Percentiles rank a stretch among this genome's conserved stretches.
These are phyloP conservation scores for Paracoccidioides brasiliensis DNA, from an alignment of 2,329 filamentous ascomycete species.

Conservation along the genomic window DNA sequence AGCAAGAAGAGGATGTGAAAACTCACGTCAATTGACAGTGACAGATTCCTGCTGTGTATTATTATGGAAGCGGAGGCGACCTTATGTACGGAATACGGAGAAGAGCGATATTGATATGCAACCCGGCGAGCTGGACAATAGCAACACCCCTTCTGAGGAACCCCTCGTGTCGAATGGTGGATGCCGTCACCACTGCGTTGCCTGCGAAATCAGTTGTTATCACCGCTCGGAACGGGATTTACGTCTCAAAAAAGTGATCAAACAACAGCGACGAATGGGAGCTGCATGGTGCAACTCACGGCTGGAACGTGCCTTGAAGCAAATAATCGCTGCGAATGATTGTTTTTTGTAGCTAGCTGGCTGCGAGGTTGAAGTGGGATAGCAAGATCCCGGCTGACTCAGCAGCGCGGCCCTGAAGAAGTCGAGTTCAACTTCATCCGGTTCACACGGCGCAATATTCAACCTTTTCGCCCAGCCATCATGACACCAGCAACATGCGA, in stretches of 20 bases:
- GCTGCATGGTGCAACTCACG: background rate
- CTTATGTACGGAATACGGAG: background rate
- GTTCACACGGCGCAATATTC: no score
- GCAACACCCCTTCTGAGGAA: background rate
- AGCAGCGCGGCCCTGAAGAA: no score
- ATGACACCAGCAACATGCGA: no score
- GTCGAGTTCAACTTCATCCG: no score
- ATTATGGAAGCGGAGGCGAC: background rate
- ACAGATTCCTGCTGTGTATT: background rate
- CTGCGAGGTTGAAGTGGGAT: background rate
- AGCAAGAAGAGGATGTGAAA: background rate
- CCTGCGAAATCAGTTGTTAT: background rate
- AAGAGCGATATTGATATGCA: background rate
- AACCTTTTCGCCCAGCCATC: no score
- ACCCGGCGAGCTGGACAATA: background rate
- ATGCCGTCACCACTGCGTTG: background rate
- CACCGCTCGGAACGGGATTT: background rate
- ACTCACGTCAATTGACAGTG: constrained; percentile 5
- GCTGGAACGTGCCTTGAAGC: background rate
- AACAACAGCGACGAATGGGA: background rate
- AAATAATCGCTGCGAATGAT: background rate
- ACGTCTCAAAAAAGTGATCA: background rate
- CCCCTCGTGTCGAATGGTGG: background rate
- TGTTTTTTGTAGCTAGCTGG: background rate
- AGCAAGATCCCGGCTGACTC: no score